phyloP scores from a whole-genome alignment of 805 yeast species.

The Pichia kluyveri region DNA sequence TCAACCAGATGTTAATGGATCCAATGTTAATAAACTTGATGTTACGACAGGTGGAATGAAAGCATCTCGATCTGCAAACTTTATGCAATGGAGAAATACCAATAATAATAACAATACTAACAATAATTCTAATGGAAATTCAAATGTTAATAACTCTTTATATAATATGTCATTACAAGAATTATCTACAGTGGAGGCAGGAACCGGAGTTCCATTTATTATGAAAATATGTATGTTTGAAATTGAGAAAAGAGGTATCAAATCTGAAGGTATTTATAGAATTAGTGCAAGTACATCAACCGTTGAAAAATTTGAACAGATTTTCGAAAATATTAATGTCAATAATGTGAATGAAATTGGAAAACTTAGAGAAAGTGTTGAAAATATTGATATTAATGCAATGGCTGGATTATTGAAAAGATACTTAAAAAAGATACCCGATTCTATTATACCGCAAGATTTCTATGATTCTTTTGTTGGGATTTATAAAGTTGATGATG shows the following conservation, averaged over 20 bases:
- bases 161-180: conserved; percentile 51
- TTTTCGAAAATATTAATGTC: conserved; percentile 25
- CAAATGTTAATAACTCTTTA: conserved; percentile 9
- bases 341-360: conserved; percentile 23
- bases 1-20: not conserved
- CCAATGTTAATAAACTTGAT: not conserved
- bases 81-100: conserved; percentile 25
- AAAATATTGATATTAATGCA: conserved; percentile 62
- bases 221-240: conserved; percentile 64
- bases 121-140: not conserved
- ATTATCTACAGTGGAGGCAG: conserved; percentile 54
- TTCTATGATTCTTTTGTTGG: conserved; percentile 59
- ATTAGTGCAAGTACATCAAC: conserved; percentile 78
- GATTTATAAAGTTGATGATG: conserved; percentile 31
- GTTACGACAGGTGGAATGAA: conserved; percentile 25
- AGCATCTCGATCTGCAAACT: conserved; percentile 41
- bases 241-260: conserved; percentile 70
- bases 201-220: conserved; percentile 53
- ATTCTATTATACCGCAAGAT: conserved; percentile 70
- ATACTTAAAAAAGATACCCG: conserved; percentile 75
- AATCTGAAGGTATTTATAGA: conserved; percentile 81
- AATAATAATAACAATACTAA: conserved; percentile 11
- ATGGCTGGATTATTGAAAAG: conserved; percentile 81
- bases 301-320: conserved; percentile 33
- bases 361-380: conserved; percentile 18